These are phyloP conservation scores for Xylariaceae sp. DNA, from an alignment of 2,329 filamentous ascomycete species.

Conservation along the genomic window DNA sequence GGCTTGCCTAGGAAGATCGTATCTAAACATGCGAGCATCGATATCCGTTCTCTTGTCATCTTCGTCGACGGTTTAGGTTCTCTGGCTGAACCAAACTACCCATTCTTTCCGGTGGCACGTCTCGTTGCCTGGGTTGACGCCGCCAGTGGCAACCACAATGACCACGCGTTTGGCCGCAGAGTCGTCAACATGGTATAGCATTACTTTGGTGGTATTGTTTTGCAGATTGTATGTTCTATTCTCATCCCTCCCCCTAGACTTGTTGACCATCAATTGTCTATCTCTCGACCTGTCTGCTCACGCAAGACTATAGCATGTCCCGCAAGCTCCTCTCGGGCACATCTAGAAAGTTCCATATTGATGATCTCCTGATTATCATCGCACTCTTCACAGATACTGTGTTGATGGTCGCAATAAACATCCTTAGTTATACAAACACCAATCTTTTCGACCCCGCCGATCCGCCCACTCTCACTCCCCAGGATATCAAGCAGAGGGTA, in stretches of 20 bases:
- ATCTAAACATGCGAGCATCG: too few species aligned
- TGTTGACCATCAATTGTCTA: not conserved
- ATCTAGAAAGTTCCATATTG: conserved; percentile 46
- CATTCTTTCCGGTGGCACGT: conserved; percentile 14
- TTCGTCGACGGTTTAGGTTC: too few species aligned
- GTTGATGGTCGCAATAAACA: conserved; percentile 52
- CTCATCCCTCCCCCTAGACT: conserved; percentile 25
- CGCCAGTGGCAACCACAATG: too few species aligned
- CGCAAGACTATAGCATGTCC: conserved; percentile 28
- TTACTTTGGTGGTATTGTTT: not conserved
- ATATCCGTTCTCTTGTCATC: too few species aligned
- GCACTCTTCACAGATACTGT: conserved; percentile 50
- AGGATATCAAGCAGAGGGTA: conserved; percentile 38
- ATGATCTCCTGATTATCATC: conserved; percentile 54
- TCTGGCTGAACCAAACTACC: too few species aligned
- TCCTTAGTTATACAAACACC: conserved; percentile 51
- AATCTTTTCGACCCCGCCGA: conserved; percentile 55
- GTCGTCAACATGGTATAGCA: conserved; percentile 3
- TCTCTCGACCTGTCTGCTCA: not conserved
- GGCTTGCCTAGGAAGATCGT: too few species aligned
- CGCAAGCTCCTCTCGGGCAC: conserved; percentile 41
- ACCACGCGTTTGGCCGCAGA: conserved; percentile 1
- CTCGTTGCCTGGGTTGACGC: too few species aligned
- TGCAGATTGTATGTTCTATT: not conserved
- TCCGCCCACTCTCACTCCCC: conserved; percentile 40